Base-by-base conservation (phyloP, 306 rosid species). In the barrel medic (Medicago truncatula) region DNA sequence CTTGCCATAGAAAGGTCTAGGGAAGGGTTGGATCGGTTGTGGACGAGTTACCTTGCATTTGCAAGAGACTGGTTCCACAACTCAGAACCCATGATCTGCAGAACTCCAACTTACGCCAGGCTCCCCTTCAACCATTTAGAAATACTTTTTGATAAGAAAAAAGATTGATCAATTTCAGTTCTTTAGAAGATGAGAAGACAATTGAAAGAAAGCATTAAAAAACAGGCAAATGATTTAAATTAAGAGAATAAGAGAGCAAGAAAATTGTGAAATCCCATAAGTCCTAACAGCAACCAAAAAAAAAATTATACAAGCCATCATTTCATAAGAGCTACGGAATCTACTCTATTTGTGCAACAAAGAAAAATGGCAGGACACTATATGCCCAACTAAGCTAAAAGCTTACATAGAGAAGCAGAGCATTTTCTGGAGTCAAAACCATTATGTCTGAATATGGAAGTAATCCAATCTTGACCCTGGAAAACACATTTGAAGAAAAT, bases 331-430 rank as follows among this genome's bases (percentile, higher is more conserved):
- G 49, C 36, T 50, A n/a, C 39, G 21, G 7, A 71, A 25, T 71
- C 64, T 71, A 65, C 71, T 36, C 17, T 40, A 53, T 8, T 11
- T 74, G 44, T 74, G 59, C 63, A 75, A 49, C 70, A 36, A 13
- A 9, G 40, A 70, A 41, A 79, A 71, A 49, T 36, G 18, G 6
- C 14, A 54, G 61, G 53, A 59, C 39, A 57, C 1, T 36, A 41
- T 73, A 44, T 52, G 63, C 60, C 56, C 73, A 76, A 44, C 67
- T 61, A 76, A 47, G 80, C 31, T 15, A 60, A 75, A 71, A 58
- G 81, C 97, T 94, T 94, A 94, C 98, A 86, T 92, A 90, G 64
- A 94, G 98, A 83, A 87, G 93, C 81, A 94, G 87, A 54, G 75
- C 72, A 82, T 85, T 90, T 49, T 94, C 98, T 40, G 98, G 93